Conservation (phyloP, 2,329 filamentous ascomycete species). For the Fusarium incarnatum region DNA sequence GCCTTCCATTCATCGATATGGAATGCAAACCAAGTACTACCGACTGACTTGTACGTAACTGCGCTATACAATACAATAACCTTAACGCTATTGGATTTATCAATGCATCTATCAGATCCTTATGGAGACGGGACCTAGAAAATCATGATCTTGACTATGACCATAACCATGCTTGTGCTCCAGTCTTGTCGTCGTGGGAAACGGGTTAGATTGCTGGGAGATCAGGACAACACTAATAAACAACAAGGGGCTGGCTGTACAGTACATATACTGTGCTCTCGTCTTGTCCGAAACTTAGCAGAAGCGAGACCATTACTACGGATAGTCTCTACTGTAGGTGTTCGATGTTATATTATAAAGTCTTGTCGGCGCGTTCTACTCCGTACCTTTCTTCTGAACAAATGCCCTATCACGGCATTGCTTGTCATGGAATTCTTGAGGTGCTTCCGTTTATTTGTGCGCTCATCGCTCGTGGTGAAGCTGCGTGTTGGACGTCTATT, state of each 20-base stretch:
- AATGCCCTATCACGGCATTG: background rate
- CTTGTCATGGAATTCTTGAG: no score
- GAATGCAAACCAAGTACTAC: constrained; percentile 20
- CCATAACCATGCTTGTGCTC: background rate
- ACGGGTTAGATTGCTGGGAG: constrained; percentile 14
- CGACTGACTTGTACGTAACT: background rate
- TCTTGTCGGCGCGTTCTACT: background rate
- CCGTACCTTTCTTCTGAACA: background rate
- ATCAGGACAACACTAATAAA: constrained; percentile 16
- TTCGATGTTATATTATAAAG: background rate
- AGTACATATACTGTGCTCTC: background rate
- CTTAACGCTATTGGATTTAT: background rate
- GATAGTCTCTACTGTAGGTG: no score
- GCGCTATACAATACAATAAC: no score
- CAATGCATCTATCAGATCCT: background rate
- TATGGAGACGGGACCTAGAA: background rate
- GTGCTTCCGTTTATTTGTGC: background rate
- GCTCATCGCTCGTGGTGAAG: constrained; percentile 20
- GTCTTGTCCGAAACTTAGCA: constrained; percentile 25
- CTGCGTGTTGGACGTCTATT: constrained; percentile 13
- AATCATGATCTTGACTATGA: background rate
- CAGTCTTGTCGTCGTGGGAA: constrained; percentile 5
- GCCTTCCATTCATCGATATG: background rate
- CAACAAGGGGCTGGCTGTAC: background rate
- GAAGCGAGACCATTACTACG: background rate